These are phyloP conservation scores for Hirsutella rhossiliensis DNA, from an alignment of 2,329 filamentous ascomycete species.

Conservation along the genomic window DNA sequence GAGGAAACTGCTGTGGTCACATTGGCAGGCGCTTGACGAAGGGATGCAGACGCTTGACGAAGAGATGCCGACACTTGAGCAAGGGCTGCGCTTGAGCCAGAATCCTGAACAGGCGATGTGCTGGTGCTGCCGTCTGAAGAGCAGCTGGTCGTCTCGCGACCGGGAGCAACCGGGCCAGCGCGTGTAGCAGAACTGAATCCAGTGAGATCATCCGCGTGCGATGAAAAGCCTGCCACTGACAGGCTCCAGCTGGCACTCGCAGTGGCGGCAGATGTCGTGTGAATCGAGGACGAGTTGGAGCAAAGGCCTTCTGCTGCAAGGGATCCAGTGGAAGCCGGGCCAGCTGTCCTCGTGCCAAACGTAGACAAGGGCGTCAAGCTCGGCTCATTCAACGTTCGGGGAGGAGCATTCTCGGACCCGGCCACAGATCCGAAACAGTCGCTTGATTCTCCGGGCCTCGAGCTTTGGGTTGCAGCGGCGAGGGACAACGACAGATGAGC, in stretches of 20 bases:
- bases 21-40: too few relatives aligned
- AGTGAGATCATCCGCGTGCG: background rate
- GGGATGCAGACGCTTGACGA: background rate
- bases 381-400: background rate
- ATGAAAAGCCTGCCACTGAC: background rate
- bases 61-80: background rate
- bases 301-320: background rate
- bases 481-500: background rate
- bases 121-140: background rate
- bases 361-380: background rate
- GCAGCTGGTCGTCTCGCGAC: background rate
- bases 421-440: background rate
- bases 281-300: slow-evolving; percentile 1
- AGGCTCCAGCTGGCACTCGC: background rate
- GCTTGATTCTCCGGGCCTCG: background rate
- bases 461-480: background rate
- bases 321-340: background rate
- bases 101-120: background rate
- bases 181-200: background rate
- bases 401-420: background rate
- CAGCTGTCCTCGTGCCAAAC: background rate
- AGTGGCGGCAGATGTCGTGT: background rate
- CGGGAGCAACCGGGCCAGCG: background rate
- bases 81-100: background rate
- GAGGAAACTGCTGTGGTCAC: too few relatives aligned